A percentile compares a stretch with the other conserved stretches of the same genome.
Conservation (phyloP, 805 yeast species). For the Candida maris region DNA sequence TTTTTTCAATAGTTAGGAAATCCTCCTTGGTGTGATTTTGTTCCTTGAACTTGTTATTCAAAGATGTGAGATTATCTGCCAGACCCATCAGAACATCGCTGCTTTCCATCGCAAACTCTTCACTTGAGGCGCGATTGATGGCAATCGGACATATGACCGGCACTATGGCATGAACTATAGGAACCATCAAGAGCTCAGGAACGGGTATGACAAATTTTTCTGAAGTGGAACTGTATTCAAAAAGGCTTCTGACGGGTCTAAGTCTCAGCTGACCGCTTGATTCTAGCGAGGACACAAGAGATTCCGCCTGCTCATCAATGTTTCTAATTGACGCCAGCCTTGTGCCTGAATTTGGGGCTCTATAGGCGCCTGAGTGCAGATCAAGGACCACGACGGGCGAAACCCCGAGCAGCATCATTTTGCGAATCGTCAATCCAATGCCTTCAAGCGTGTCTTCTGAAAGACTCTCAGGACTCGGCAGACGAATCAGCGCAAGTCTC, state of each 20-base stretch:
- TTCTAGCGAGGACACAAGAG: conserved; percentile 19
- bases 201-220: conserved; percentile 23
- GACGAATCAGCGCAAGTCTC: conserved; percentile 54
- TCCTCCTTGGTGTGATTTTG: conserved; percentile 21
- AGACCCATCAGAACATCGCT: conserved; percentile 40
- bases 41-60: conserved; percentile 19
- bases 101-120: conserved; percentile 34
- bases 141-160: conserved; percentile 67
- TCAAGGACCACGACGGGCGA: conserved; percentile 70
- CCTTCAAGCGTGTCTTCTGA: conserved; percentile 36
- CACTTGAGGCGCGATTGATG: conserved; percentile 32
- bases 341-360: background rate
- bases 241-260: conserved; percentile 35
- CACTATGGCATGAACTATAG: conserved; percentile 39
- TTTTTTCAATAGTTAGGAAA: conserved; percentile 66
- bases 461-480: conserved; percentile 39
- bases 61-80: conserved; percentile 30
- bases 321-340: conserved; percentile 13
- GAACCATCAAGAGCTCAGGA: conserved; percentile 38
- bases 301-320: conserved; percentile 21
- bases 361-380: conserved; percentile 21
- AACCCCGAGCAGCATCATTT: conserved; percentile 62
- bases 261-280: conserved; percentile 19
- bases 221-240: conserved; percentile 27
- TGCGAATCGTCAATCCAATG: conserved; percentile 52